Percentiles rank a stretch among this genome's conserved stretches.
Evolutionary conservation across 805 yeast genomes (phyloP).

Genomic region (Wickerhamomyces xylosicus): DNA sequence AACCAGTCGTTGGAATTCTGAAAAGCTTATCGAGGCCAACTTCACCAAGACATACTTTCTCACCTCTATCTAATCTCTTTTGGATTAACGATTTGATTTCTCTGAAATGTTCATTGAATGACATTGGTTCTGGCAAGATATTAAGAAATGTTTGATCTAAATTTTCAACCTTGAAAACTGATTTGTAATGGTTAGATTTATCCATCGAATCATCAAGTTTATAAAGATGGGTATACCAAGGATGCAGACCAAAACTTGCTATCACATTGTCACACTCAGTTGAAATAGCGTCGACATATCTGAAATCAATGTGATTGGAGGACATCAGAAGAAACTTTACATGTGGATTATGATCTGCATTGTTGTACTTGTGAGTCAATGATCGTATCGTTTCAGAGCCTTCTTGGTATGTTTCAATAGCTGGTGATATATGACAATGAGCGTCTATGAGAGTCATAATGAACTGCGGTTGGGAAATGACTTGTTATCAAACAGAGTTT

Average conservation of each 20-base stretch:
- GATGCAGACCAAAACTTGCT: constrained; percentile 73
- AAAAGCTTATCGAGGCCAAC: constrained; percentile 82
- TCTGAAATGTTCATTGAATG: constrained; percentile 25
- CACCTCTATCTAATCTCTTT: not conserved
- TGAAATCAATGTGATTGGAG: constrained; percentile 30
- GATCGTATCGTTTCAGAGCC: constrained; percentile 2
- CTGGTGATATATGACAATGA: constrained; percentile 25
- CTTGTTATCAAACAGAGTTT: too few species aligned
- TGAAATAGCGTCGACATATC: constrained; percentile 16
- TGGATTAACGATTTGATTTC: constrained; percentile 8
- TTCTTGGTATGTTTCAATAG: constrained; percentile 1
- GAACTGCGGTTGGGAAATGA: too few species aligned
- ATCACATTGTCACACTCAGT: constrained; percentile 14
- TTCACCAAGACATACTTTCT: constrained; percentile 58
- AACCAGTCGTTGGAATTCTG: constrained; percentile 54
- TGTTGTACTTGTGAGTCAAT: constrained; percentile 1
- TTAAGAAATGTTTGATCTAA: constrained; percentile 26
- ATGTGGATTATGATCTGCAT: constrained; percentile 1
- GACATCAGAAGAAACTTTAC: constrained; percentile 31
- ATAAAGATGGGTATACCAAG: constrained; percentile 79
- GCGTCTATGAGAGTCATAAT: constrained; percentile 19
- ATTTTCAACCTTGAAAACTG: constrained; percentile 32
- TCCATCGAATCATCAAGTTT: constrained; percentile 16
- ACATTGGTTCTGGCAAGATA: constrained; percentile 52
- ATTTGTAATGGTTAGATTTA: constrained; percentile 46